Evolutionary conservation across 176 grass and related monocot species (phyloP).

Genomic region (Metroxylon sagu): DNA sequence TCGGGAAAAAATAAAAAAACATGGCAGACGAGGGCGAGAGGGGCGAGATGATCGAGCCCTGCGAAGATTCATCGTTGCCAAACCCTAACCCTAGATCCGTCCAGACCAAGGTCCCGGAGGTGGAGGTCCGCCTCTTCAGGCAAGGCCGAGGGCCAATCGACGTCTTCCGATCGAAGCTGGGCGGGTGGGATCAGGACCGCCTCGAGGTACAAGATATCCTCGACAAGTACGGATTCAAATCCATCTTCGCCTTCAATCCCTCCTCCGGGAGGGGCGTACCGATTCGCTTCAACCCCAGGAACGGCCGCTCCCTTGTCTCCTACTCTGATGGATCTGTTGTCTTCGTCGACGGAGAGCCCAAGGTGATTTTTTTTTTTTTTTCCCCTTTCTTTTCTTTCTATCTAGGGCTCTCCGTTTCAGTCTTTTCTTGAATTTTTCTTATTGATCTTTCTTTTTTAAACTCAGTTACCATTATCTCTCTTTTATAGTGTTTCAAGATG

Average conservation of each 20-base stretch:
- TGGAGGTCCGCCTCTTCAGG: slow-evolving; percentile 72
- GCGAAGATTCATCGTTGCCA: background rate
- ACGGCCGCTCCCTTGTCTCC: slow-evolving; percentile 67
- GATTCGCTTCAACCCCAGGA: slow-evolving; percentile 68
- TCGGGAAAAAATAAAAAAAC: slow-evolving; percentile 7
- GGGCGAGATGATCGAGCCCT: background rate
- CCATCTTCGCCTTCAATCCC: slow-evolving; percentile 60
- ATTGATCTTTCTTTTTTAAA: too few species aligned
- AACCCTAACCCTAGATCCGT: slow-evolving; percentile 41
- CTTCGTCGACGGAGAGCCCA: slow-evolving; percentile 84
- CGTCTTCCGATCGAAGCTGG: slow-evolving; percentile 58
- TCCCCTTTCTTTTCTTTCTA: background rate
- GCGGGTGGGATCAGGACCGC: slow-evolving; percentile 80
- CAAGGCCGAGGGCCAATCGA: slow-evolving; percentile 50
- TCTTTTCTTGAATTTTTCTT: background rate
- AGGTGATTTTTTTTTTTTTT: slow-evolving; percentile 25
- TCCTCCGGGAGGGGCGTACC: slow-evolving; percentile 51
- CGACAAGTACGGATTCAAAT: slow-evolving; percentile 76
- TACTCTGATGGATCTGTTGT: slow-evolving; percentile 54
- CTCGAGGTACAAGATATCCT: slow-evolving; percentile 84
- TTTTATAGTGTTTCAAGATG: too few species aligned
- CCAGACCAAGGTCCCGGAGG: slow-evolving; percentile 41
- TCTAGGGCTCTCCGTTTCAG: background rate
- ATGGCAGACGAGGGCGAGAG: slow-evolving; percentile 5
- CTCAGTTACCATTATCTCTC: too few species aligned